Base-by-base conservation (phyloP, 495 filamentous ascomycete genomes). In the Hypomontagnella submonticulosa region DNA sequence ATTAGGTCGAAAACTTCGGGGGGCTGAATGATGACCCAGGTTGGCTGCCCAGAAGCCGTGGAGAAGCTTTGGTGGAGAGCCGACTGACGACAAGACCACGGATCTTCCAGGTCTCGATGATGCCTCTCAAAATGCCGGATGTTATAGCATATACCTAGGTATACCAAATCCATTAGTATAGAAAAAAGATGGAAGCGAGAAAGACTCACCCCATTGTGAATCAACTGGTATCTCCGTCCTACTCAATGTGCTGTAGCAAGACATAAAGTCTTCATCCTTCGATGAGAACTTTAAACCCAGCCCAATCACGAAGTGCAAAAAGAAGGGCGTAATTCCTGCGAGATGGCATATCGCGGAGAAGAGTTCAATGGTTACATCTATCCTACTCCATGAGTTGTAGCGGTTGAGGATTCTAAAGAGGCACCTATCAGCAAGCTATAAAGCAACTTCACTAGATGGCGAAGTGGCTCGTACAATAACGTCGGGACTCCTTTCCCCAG, bases 1-100 rank as follows among this genome's bases (percentile, higher is more conserved):
- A 37, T 32, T 15, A 33, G 34, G 37, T 56, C 37, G 52, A 56
- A 56, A 23, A 23, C 52, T 50, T 53, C 16, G 30, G 51, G 61
- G 40, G 54, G 40, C n/a, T 57, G 54, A 10, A 57, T 47, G 23
- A 47, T 18, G 15, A 57, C 19, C 54, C 54, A 57, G 10, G 41
- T 36, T 46, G 13, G 40, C 15, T 57, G 12, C 41, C 36, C 19
- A 46, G 42, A 34, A 12, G 9, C 3, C n/a, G 40, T n/a, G 2
- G 57, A 55, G 34, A 71, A 69, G 36, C 54, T 69, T 23, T 73
- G 69, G 23, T 71, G 63, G 5, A 73, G 49, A 16, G 69, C 69
- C 7, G 63, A 65, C 33, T 73, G 71, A 4, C 71, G 69, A 60
- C 69, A 73, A 23, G 69, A 71, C 71, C 65, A 73, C 1, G 71